These are phyloP conservation scores for Arthrobotrys pseudoclavata DNA, from an alignment of 2,329 filamentous ascomycete genomes.

Conservation along the genomic window DNA sequence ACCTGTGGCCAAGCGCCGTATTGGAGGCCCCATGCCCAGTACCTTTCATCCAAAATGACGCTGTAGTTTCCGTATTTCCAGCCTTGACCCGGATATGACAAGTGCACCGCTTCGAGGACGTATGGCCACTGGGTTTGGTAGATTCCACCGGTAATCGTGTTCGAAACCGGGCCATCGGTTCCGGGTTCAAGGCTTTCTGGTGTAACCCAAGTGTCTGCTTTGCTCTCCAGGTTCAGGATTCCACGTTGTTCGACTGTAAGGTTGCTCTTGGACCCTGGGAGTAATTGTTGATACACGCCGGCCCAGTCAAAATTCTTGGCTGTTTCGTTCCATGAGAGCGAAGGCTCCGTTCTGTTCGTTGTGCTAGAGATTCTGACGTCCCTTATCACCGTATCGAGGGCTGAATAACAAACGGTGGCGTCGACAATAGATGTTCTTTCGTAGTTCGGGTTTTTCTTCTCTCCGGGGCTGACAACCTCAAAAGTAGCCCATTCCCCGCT, in stretches of 20 bases:
- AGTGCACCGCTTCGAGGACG: conserved; percentile 24
- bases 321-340: conserved; percentile 25
- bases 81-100: background rate
- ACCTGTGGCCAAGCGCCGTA: conserved; percentile 18
- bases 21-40: conserved; percentile 29
- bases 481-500: conserved; percentile 31
- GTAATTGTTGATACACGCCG: conserved; percentile 10
- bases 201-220: conserved; percentile 18
- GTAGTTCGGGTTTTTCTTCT: background rate
- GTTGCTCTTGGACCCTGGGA: conserved; percentile 18
- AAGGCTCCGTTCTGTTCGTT: conserved; percentile 29
- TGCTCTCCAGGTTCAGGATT: conserved; percentile 1
- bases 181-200: conserved; percentile 20
- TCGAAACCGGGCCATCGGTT: conserved; percentile 30
- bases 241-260: conserved; percentile 27
- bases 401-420: conserved; percentile 35
- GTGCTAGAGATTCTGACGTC: conserved; percentile 31
- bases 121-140: conserved; percentile 32
- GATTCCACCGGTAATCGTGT: conserved; percentile 3
- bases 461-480: background rate
- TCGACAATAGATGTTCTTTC: conserved; percentile 2
- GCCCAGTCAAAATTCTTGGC: conserved; percentile 35
- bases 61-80: conserved; percentile 33
- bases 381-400: conserved; percentile 19
- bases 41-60: conserved; percentile 2